Base-by-base conservation (phyloP, 768 basidiomycete species). In the Trametes coccinea region DNA sequence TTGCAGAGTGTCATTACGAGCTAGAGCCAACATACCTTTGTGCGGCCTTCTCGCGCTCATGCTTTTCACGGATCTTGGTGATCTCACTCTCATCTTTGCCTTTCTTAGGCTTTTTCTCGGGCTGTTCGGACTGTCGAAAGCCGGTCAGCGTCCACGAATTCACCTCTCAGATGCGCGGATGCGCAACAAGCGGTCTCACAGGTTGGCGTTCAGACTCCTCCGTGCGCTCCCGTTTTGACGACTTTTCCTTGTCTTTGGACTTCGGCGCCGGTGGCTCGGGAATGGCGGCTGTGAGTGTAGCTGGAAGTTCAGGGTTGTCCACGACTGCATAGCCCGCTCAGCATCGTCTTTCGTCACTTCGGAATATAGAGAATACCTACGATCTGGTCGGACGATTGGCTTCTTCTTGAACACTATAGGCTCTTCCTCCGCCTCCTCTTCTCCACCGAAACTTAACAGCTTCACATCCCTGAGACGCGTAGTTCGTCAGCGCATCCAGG, bases 391-490 rank as follows among this genome's bases (percentile, higher is more conserved):
- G 27, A 81, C 87, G 30, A 96, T 90, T 0, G 87, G 80, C 72
- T 92, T 95, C 80, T 93, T 94, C 75, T 87, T 87, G 65, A 85
- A 79, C 2, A 71, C 70, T 0, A 79, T 73, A 0, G 79, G 69
- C 47, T 86, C 88, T 11, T 76, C 82, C 7, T 84, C 87, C 30
- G 83, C 88, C n/a, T 74, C 84, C 37, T 84, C 89, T 48, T 85
- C 89, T 7, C 84, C 89, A 8, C 79, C 89, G 72, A 99, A 99
- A 53, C 93, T 96, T 56, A 98, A 74, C 9, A 99, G 75, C 58
- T 89, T 90, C 9, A 91, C 90, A 69, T 99, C 93, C 74, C 95
- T 97, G 62, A 43, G 16, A 53, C 27, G 9, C 22, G 22, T 22
- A 22, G 22, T 22, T 22, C 22, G 22, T 22, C 22, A 22, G 22